Evolutionary conservation across 2,329 filamentous ascomycete species (phyloP).

Genomic region (Penicillium capsulatum): DNA sequence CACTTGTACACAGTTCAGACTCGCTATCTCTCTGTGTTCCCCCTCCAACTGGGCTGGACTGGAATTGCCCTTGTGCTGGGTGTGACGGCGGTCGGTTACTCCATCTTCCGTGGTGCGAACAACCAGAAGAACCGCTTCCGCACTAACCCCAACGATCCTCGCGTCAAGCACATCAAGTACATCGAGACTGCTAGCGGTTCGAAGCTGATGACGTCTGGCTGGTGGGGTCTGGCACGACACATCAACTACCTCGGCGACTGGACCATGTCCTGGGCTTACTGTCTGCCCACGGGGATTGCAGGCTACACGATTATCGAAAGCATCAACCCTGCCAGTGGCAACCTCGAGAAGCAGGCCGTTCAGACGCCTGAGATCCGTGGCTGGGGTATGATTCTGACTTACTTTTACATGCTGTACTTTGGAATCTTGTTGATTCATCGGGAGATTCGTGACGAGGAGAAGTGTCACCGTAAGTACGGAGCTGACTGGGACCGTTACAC

Average conservation of each 20-base stretch:
- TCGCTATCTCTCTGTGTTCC: slow-evolving; percentile 78
- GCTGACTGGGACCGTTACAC: slow-evolving; percentile 89
- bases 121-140: slow-evolving; percentile 94
- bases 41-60: slow-evolving; percentile 67
- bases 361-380: slow-evolving; percentile 70
- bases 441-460: slow-evolving; percentile 81
- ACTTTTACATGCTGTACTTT: slow-evolving; percentile 94
- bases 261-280: slow-evolving; percentile 89
- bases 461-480: slow-evolving; percentile 87
- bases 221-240: slow-evolving; percentile 89
- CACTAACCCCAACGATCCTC: slow-evolving; percentile 75
- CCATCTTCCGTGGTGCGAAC: slow-evolving; percentile 90
- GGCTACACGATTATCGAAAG: slow-evolving; percentile 67
- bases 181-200: slow-evolving; percentile 81
- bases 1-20: slow-evolving; percentile 83
- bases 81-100: slow-evolving; percentile 71
- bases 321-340: slow-evolving; percentile 49
- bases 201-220: slow-evolving; percentile 76
- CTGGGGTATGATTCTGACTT: slow-evolving; percentile 83
- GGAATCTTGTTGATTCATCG: slow-evolving; percentile 80
- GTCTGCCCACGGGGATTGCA: slow-evolving; percentile 76
- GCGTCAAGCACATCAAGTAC: slow-evolving; percentile 73
- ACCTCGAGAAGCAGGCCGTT: slow-evolving; percentile 68
- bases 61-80: slow-evolving; percentile 63
- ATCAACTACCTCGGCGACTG: slow-evolving; percentile 97